Evolutionary conservation across 305 asterid species (phyloP).

Genomic region (Caryopteris hybrid): DNA sequence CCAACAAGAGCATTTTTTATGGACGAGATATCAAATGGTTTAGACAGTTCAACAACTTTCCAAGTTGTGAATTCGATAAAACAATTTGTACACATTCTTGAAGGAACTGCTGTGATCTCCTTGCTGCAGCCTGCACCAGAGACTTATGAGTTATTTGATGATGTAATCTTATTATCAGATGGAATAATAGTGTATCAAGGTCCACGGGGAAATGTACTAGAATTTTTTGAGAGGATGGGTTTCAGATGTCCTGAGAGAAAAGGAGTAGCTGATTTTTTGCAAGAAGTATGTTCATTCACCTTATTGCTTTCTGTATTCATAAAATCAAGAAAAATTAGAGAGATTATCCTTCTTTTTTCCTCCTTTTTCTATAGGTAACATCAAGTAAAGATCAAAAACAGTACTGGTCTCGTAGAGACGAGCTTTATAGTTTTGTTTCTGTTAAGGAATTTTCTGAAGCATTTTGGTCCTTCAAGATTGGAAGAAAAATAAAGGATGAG

Average conservation of each 20-base stretch:
- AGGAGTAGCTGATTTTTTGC: conserved; percentile 81
- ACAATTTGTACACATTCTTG: conserved; percentile 61
- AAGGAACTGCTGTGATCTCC: conserved; percentile 63
- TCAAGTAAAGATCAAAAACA: conserved; percentile 14
- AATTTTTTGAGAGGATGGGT: conserved; percentile 66
- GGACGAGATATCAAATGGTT: conserved; percentile 18
- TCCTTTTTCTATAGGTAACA: background rate
- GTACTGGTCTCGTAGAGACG: conserved; percentile 23
- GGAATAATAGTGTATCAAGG: conserved; percentile 75
- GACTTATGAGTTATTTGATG: conserved; percentile 62
- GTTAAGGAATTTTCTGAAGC: conserved; percentile 63
- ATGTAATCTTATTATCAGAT: conserved; percentile 67
- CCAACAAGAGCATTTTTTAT: conserved; percentile 14
- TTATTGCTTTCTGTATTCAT: background rate
- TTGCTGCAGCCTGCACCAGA: conserved; percentile 86
- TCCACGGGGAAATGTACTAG: conserved; percentile 53
- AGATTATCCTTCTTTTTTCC: background rate
- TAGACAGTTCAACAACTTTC: conserved; percentile 11
- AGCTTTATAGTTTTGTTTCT: conserved; percentile 46
- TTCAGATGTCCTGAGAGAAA: conserved; percentile 77
- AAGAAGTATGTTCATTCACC: conserved; percentile 38
- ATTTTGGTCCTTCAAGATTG: conserved; percentile 62
- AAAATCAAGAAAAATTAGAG: background rate
- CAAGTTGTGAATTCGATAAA: conserved; percentile 43
- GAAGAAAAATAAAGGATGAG: conserved; percentile 53